A percentile compares a stretch with the other conserved stretches of the same genome.
Conservation (phyloP, 345 rosid genomes). For the Gossypium mustelinum region DNA sequence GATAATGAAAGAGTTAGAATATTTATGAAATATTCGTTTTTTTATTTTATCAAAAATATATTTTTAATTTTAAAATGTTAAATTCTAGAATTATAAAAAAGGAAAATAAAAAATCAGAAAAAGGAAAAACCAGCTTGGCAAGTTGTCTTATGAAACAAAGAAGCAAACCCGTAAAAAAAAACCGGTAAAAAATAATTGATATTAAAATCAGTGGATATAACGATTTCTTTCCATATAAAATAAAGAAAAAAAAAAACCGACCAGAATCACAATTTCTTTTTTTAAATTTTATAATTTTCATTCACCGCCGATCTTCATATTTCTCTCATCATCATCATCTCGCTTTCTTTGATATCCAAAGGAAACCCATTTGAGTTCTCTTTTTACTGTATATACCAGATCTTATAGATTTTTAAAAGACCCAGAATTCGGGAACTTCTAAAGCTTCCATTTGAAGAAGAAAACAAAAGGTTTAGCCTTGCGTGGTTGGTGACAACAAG, state of each 20-base stretch:
- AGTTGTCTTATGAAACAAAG: neutral
- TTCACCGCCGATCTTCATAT: neutral
- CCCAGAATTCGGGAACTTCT: conserved; percentile 9
- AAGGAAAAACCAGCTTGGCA: neutral
- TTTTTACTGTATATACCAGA: neutral
- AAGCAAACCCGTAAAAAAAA: neutral
- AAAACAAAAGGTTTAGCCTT: neutral
- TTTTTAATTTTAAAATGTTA: no score
- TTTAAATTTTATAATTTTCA: neutral
- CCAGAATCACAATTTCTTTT: neutral
- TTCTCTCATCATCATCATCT: neutral
- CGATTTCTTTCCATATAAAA: neutral
- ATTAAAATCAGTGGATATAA: conserved; percentile 1
- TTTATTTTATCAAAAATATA: neutral
- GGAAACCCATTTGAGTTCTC: neutral
- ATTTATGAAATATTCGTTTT: no score
- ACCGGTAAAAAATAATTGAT: neutral
- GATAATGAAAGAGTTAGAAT: no score
- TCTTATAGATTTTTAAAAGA: neutral
- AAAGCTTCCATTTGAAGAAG: neutral
- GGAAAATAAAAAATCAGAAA: no score
- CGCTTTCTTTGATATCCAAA: neutral
- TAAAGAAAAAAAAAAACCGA: neutral
- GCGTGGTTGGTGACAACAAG: neutral
- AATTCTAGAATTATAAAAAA: no score